phyloP scores from a whole-genome alignment of 768 basidiomycete genomes.

The Collybiopsis confluens region DNA sequence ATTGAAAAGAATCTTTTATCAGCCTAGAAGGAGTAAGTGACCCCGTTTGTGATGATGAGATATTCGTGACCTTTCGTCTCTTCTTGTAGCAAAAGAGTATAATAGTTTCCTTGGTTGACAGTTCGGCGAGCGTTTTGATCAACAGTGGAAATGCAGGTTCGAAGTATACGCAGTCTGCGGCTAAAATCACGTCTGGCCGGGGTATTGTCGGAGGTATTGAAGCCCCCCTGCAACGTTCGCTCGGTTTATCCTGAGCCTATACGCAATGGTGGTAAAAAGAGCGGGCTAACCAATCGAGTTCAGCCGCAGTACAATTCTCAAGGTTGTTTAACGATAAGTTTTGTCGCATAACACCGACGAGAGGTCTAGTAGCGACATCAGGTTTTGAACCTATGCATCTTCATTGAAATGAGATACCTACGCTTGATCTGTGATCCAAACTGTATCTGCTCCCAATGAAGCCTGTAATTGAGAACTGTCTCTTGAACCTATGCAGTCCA shows the following conservation, averaged over 20 bases:
- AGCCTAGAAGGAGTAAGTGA: constrained; percentile 44
- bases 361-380: constrained; percentile 41
- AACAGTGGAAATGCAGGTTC: constrained; percentile 90
- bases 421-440: constrained; percentile 90
- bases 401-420: constrained; percentile 39
- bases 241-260: background rate
- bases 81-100: constrained; percentile 94
- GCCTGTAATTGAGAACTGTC: constrained; percentile 31
- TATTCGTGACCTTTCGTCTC: constrained; percentile 66
- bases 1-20: constrained; percentile 84
- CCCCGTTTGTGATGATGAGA: background rate
- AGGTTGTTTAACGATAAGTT: constrained; percentile 72
- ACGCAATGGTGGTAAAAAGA: constrained; percentile 5
- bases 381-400: background rate
- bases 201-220: constrained; percentile 43
- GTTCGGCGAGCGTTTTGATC: constrained; percentile 69
- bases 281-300: constrained; percentile 73
- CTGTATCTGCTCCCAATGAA: constrained; percentile 52
- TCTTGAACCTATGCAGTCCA: no score
- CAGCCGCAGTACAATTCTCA: constrained; percentile 50
- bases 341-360: constrained; percentile 72
- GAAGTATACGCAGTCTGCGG: constrained; percentile 95
- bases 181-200: constrained; percentile 68
- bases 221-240: constrained; percentile 53
- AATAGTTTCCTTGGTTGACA: constrained; percentile 48